Conservation (phyloP, 2,329 filamentous ascomycete species). For the Mycosphaerella sp. region DNA sequence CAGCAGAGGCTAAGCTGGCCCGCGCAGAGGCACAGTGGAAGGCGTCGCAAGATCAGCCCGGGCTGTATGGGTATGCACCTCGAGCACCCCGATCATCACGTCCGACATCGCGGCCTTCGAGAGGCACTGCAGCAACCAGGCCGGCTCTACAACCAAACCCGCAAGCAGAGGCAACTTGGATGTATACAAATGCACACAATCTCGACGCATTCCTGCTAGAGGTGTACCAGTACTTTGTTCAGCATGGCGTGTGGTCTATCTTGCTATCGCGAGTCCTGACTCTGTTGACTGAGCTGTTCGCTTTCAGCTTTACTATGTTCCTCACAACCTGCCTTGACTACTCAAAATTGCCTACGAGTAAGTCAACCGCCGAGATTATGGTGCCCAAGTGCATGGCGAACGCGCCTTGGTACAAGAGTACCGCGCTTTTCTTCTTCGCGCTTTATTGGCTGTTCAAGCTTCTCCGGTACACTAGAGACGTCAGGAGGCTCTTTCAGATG, state of each 20-base stretch:
- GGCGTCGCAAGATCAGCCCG: conserved; percentile 42
- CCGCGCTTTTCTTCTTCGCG: conserved; percentile 75
- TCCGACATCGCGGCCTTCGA: conserved; percentile 14
- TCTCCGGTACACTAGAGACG: conserved; percentile 66
- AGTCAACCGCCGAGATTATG: conserved; percentile 54
- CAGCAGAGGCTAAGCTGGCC: conserved; percentile 14
- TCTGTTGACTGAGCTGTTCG: conserved; percentile 74
- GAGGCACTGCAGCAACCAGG: conserved; percentile 18
- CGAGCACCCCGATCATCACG: conserved; percentile 13
- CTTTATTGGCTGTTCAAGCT: conserved; percentile 80
- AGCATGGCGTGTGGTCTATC: conserved; percentile 80
- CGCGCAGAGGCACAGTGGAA: conserved; percentile 46
- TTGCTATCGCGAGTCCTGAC: conserved; percentile 64
- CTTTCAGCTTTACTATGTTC: conserved; percentile 76
- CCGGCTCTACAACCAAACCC: conserved; percentile 45
- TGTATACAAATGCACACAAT: conserved; percentile 87
- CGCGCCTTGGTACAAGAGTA: conserved; percentile 71
- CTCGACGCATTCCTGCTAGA: conserved; percentile 80
- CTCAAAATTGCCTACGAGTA: conserved; percentile 60
- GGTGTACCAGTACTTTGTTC: conserved; percentile 80
- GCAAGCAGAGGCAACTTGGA: conserved; percentile 78
- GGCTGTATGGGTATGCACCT: conserved; percentile 39
- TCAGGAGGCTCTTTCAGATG: conserved; percentile 67
- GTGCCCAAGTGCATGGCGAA: conserved; percentile 66
- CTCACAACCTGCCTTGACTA: conserved; percentile 84